A percentile compares a stretch with the other conserved stretches of the same genome.
phyloP scores from a whole-genome alignment of 2,329 filamentous ascomycete genomes.

The Sarocladium brachiariae region DNA sequence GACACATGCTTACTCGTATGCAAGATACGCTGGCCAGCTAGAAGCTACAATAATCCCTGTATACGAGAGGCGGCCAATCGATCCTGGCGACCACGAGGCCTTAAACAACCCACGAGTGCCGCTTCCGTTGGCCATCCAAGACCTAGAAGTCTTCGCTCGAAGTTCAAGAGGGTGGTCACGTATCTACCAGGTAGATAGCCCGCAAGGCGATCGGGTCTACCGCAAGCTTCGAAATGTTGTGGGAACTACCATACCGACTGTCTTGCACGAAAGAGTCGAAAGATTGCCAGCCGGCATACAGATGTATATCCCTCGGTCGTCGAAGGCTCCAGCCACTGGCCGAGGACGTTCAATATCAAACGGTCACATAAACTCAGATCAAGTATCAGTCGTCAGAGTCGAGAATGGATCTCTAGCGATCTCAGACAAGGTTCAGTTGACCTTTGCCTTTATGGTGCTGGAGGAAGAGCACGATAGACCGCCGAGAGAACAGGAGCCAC shows the following conservation, averaged over 20 bases:
- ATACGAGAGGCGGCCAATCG: not conserved
- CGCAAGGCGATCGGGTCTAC: not conserved
- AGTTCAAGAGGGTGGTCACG: not conserved
- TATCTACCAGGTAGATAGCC: not conserved
- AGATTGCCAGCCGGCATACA: not conserved
- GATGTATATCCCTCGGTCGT: not conserved
- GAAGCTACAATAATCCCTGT: not conserved
- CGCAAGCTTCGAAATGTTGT: not conserved
- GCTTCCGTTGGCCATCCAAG: not conserved
- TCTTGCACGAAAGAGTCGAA: not conserved
- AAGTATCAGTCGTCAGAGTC: not conserved
- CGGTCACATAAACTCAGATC: conserved; percentile 77
- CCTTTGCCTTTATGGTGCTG: no score
- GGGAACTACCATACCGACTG: not conserved
- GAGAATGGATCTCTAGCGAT: no score
- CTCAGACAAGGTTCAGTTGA: no score
- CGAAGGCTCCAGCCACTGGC: not conserved
- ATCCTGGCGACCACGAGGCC: not conserved
- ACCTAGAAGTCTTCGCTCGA: not conserved
- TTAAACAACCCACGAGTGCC: not conserved
- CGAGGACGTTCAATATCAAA: conserved; percentile 35
- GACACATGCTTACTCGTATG: no score
- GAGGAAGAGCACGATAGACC: no score
- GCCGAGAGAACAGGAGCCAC: no score
- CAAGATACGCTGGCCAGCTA: not conserved